A percentile compares a stretch with the other conserved stretches of the same genome.
Conservation (phyloP, 257 asterid genomes). For the Linderniella brevidens region DNA sequence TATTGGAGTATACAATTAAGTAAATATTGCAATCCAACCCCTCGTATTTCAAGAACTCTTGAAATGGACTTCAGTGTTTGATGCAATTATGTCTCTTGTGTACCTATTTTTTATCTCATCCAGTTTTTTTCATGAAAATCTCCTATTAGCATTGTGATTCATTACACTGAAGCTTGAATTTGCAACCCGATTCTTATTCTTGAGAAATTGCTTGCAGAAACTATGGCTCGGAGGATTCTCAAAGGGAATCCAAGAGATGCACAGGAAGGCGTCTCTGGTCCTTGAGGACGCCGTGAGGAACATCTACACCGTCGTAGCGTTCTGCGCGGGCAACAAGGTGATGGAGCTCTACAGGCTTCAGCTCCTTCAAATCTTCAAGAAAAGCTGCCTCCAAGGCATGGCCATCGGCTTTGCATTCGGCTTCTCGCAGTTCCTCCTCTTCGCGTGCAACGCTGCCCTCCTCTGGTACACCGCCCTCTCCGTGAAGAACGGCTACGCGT, state of each 20-base stretch:
- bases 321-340: conserved; percentile 97
- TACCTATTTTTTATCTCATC: no score
- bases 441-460: conserved; percentile 92
- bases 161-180: background rate
- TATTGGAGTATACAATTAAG: no score
- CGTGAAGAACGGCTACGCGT: conserved; percentile 45
- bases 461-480: conserved; percentile 91
- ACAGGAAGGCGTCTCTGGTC: conserved; percentile 93
- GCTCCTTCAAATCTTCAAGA: conserved; percentile 65
- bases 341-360: conserved; percentile 95
- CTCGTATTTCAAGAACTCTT: no score
- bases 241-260: conserved; percentile 99
- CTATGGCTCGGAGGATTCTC: conserved; percentile 99
- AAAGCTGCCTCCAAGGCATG: conserved; percentile 94
- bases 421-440: conserved; percentile 93
- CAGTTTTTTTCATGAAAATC: no score
- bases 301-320: conserved; percentile 91
- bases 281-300: conserved; percentile 97
- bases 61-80: no score
- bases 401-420: conserved; percentile 97
- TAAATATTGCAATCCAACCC: no score
- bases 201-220: conserved; percentile 38
- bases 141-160: no score
- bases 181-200: background rate
- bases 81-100: no score